Evolutionary conservation across 768 basidiomycete species (phyloP).

Genomic region (Strobilomyces echinocephalus): DNA sequence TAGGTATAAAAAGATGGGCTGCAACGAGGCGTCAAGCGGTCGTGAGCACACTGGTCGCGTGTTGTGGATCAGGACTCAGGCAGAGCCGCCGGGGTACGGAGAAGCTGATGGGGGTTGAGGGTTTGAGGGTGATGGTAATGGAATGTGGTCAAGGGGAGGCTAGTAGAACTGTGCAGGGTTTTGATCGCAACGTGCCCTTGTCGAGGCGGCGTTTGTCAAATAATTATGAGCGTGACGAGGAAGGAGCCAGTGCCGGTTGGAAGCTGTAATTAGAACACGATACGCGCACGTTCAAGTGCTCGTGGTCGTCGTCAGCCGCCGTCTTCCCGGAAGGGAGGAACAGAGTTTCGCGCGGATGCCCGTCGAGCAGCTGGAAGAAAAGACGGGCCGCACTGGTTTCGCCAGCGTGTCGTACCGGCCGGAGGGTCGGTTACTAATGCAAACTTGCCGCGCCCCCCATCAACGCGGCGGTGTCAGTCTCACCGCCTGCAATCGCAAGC

Average conservation of each 20-base stretch:
- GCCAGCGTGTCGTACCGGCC: constrained; percentile 30
- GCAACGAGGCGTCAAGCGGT: constrained; percentile 47
- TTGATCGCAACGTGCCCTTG: constrained; percentile 79
- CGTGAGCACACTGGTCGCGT: constrained; percentile 49
- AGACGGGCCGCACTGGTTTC: constrained; percentile 30
- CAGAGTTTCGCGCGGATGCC: constrained; percentile 12
- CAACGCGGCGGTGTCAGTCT: constrained; percentile 19
- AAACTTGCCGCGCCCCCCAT: constrained; percentile 15
- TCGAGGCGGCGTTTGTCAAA: constrained; percentile 49
- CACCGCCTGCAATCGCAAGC: constrained; percentile 1
- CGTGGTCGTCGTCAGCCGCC: constrained; percentile 10
- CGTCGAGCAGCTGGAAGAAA: constrained; percentile 20
- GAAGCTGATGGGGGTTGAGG: constrained; percentile 35
- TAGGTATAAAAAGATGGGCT: constrained; percentile 51
- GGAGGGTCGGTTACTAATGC: constrained; percentile 23
- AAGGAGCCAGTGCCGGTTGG: constrained; percentile 18
- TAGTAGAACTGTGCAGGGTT: constrained; percentile 47
- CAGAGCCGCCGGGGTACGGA: constrained; percentile 24
- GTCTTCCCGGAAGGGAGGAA: constrained; percentile 5
- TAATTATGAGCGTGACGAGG: constrained; percentile 29
- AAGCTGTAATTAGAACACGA: constrained; percentile 20
- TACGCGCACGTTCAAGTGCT: constrained; percentile 17
- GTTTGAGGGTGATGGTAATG: constrained; percentile 35
- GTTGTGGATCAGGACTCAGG: constrained; percentile 32
- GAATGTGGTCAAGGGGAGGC: constrained; percentile 61